Evolutionary conservation across 202 grass and related monocot genomes (phyloP).

Genomic region (Tripidium arundinaceum): DNA sequence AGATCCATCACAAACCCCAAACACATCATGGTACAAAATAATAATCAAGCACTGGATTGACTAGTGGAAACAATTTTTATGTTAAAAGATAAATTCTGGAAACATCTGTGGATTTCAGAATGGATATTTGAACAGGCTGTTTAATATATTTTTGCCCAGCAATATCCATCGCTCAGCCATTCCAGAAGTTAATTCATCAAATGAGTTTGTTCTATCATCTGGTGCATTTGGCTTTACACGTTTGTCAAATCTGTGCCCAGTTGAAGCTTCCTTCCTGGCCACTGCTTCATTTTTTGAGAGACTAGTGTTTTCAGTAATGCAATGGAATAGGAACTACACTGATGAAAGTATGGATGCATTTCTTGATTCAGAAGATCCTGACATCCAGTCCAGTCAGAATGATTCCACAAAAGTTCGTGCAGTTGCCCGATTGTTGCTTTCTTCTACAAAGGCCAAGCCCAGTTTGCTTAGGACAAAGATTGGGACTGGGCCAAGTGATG

Average conservation of each 20-base stretch:
- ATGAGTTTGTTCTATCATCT: conserved; percentile 33
- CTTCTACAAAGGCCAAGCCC: conserved; percentile 58
- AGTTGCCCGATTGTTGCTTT: conserved; percentile 75
- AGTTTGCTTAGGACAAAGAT: conserved; percentile 64
- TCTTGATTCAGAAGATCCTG: conserved; percentile 56
- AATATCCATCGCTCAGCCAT: conserved; percentile 63
- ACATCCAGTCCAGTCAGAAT: conserved; percentile 46
- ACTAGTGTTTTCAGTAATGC: conserved; percentile 57
- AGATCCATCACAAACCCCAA: not conserved
- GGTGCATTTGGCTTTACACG: conserved; percentile 87
- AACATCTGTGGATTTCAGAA: conserved; percentile 38
- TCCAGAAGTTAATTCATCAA: conserved; percentile 44
- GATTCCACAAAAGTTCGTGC: conserved; percentile 56
- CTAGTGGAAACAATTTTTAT: not conserved
- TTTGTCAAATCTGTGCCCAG: conserved; percentile 63
- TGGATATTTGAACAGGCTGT: conserved; percentile 61
- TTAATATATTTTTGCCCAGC: conserved; percentile 87
- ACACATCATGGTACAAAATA: not conserved
- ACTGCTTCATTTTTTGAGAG: conserved; percentile 64
- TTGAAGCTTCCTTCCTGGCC: conserved; percentile 78
- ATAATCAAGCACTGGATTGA: not conserved
- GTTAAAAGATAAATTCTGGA: conserved; percentile 38
- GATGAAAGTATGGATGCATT: conserved; percentile 78
- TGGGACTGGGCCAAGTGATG: conserved; percentile 49
- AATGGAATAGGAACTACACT: conserved; percentile 37